Percentiles rank a stretch among this genome's conserved stretches.
Conservation (phyloP, 2,329 filamentous ascomycete genomes). For the Monosporascus sp. region DNA sequence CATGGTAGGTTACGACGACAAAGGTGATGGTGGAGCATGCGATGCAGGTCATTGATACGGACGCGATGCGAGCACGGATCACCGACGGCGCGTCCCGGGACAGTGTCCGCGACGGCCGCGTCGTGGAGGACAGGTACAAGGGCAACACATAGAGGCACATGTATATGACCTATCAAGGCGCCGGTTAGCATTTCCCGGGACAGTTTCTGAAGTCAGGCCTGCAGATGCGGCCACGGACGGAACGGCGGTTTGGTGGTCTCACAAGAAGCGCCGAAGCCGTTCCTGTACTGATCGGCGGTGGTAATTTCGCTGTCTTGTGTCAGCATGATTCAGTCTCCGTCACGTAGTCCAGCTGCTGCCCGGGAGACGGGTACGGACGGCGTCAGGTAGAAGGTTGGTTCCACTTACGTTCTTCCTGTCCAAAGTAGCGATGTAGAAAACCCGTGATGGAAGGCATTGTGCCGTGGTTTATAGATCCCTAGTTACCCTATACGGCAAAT, state of each 20-base stretch:
- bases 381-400: neutral
- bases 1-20: slow-evolving; percentile 54
- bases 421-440: slow-evolving; percentile 22
- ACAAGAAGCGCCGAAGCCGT: slow-evolving; percentile 32
- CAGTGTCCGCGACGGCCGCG: slow-evolving; percentile 71
- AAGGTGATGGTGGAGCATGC: slow-evolving; percentile 62
- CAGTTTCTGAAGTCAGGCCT: neutral
- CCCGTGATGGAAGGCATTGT: slow-evolving; percentile 24
- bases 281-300: slow-evolving; percentile 34
- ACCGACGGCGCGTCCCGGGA: slow-evolving; percentile 85
- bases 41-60: slow-evolving; percentile 70
- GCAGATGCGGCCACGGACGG: slow-evolving; percentile 9
- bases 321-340: slow-evolving; percentile 6
- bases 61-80: slow-evolving; percentile 78
- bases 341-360: too few relatives aligned
- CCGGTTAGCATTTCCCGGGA: slow-evolving; percentile 1
- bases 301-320: slow-evolving; percentile 23
- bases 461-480: neutral
- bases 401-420: slow-evolving; percentile 24
- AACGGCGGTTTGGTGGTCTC: slow-evolving; percentile 12
- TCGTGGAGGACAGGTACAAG: slow-evolving; percentile 77
- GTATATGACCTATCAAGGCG: slow-evolving; percentile 57
- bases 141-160: slow-evolving; percentile 87
- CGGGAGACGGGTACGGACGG: too few relatives aligned
- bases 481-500: too few relatives aligned